Percentiles rank a stretch among this genome's conserved stretches.
Evolutionary conservation across 441 rosid genomes (phyloP).

Genomic region (Populus hybrid): DNA sequence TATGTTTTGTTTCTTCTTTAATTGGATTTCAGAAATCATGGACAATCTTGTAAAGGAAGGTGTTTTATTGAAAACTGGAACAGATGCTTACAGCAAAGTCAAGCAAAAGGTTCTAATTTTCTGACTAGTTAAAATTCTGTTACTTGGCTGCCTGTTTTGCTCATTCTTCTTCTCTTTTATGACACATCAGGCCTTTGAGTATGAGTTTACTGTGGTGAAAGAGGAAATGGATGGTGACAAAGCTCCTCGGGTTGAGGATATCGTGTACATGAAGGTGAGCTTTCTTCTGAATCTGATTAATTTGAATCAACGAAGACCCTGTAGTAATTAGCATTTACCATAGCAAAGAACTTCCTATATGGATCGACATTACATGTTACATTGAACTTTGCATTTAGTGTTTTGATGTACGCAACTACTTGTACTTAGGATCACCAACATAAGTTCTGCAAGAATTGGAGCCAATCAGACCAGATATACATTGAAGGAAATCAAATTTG

Average conservation of each 20-base stretch:
- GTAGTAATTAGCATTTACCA: not conserved
- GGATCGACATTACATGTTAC: not conserved
- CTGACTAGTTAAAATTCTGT: conserved; percentile 7
- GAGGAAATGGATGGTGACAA: conserved; percentile 62
- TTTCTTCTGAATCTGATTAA: not conserved
- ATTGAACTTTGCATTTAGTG: not conserved
- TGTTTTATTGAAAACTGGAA: conserved; percentile 49
- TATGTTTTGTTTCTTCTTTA: conserved; percentile 11
- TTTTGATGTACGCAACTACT: not conserved
- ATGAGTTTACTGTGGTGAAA: conserved; percentile 62
- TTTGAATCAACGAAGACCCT: not conserved
- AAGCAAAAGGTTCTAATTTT: conserved; percentile 48
- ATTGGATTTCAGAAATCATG: conserved; percentile 69
- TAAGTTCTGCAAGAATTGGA: not conserved
- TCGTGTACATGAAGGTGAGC: conserved; percentile 70
- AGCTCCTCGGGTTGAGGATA: conserved; percentile 47
- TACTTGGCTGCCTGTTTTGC: conserved; percentile 10
- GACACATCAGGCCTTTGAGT: conserved; percentile 40
- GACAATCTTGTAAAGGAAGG: conserved; percentile 79
- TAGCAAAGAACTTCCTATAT: not conserved
- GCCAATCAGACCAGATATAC: no score
- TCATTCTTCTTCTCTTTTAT: conserved; percentile 8
- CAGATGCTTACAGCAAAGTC: conserved; percentile 54
- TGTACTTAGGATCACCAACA: not conserved
- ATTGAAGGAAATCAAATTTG: not conserved